phyloP scores from a whole-genome alignment of 306 rosid species.

The Cucurbita argyrosperma region DNA sequence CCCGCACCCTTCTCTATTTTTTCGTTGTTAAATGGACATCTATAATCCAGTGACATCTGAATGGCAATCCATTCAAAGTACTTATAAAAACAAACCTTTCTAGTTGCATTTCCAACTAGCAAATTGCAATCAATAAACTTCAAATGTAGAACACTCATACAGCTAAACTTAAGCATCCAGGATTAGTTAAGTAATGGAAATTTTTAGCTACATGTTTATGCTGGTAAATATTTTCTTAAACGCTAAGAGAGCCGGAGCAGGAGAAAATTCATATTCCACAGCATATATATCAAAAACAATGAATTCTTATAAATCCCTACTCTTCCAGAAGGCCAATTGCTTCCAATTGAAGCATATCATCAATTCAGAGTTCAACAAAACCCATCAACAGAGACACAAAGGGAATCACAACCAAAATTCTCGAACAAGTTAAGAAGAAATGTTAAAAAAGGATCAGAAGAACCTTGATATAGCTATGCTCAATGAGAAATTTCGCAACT shows the following conservation, averaged over 20 bases:
- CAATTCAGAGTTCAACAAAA: not conserved
- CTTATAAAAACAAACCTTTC: not conserved
- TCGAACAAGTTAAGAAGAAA: not conserved
- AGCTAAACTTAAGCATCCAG: not conserved
- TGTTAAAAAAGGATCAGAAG: not conserved
- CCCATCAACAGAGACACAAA: not conserved
- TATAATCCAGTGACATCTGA: not conserved
- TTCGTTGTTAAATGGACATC: too few relatives aligned
- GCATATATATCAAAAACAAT: not conserved
- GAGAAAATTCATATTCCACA: not conserved
- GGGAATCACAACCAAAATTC: not conserved
- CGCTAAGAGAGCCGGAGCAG: not conserved
- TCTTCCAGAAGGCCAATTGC: not conserved
- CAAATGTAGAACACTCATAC: not conserved
- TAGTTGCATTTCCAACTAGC: not conserved
- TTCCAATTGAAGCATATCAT: not conserved
- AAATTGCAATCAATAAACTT: not conserved
- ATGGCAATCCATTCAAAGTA: not conserved
- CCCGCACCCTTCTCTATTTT: too few relatives aligned
- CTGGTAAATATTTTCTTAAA: not conserved
- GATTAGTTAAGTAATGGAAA: not conserved
- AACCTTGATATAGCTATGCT: conserved; percentile 81
- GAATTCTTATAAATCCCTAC: not conserved
- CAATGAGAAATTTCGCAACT: conserved; percentile 64
- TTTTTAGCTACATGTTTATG: not conserved